Evolutionary conservation across 805 yeast genomes (phyloP), one percentile per base, ranked within the genome.

Genomic region (Lipomyces sp.): DNA sequence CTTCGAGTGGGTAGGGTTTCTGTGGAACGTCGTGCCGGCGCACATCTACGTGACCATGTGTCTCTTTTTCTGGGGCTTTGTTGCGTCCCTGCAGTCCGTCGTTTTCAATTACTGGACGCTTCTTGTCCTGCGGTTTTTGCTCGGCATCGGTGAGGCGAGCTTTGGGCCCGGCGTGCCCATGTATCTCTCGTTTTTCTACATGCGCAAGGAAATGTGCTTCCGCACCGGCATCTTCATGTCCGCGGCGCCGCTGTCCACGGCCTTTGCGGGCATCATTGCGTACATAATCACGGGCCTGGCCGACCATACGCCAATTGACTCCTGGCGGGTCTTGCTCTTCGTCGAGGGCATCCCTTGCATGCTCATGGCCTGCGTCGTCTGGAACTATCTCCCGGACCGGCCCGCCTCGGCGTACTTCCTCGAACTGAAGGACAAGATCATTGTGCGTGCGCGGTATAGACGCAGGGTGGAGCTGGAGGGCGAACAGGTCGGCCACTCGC

Each of bases 41-140:
- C 70, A 78, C 1, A 57, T 74, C 28, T 78, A 74, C 55, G 70
- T 77, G 43, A 69, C 81, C 0, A 53, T 65, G 26, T 70, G 78
- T 37, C 74, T 78, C 76, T 67, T 75, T 3, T 51, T 64, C 14
- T 77, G 81, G 81, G 80, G 81, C n/a, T 58, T 68, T 23, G 65
- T 77, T 34, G 71, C 77, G 44, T 68, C 79, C 8, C 71, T 76
- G 46, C 74, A 75, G 45, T 80, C 78, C 23, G 74, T 76, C 1
- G 75, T 73, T 3, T 67, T 70, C 38, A 64, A 68, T 48, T 77
- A 61, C 55, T 71, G 68, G 40, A 74, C 75, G 8, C 65, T 75
- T 49, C 53, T 78, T 45, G 74, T 74, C 3, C 61, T 76, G 13
- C 67, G 84, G 56, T 69, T 79, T 24, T 55, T 79, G 28, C 60